A percentile compares a stretch with the other conserved stretches of the same genome.
Evolutionary conservation across 1,284 basidiomycete species (phyloP).

Genomic region (Vanrija sp.): DNA sequence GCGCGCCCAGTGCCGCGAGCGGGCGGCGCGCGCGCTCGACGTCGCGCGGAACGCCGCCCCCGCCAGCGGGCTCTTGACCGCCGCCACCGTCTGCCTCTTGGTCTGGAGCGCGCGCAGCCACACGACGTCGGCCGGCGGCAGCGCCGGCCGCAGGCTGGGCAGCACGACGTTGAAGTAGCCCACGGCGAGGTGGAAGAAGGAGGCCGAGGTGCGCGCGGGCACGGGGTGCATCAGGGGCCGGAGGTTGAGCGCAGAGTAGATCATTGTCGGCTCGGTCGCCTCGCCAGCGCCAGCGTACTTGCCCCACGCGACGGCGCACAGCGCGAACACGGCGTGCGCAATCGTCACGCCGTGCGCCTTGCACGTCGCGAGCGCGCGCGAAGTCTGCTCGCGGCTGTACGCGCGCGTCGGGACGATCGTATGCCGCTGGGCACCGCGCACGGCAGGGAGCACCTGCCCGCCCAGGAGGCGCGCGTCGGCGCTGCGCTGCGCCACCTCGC

Average conservation of each 20-base stretch:
- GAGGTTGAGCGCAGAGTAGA: constrained; percentile 73
- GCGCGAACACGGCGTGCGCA: constrained; percentile 66
- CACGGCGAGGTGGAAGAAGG: constrained; percentile 71
- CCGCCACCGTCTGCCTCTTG: constrained; percentile 61
- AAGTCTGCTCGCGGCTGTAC: constrained; percentile 25
- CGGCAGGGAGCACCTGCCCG: constrained; percentile 24
- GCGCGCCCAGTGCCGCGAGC: constrained; percentile 62
- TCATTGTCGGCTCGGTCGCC: constrained; percentile 61
- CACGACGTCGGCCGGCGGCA: constrained; percentile 50
- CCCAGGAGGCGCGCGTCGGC: constrained; percentile 11
- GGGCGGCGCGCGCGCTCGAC: constrained; percentile 59
- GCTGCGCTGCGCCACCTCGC: constrained; percentile 33
- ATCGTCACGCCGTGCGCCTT: constrained; percentile 68
- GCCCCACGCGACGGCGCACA: constrained; percentile 70
- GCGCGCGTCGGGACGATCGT: constrained; percentile 30
- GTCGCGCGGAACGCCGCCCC: constrained; percentile 60
- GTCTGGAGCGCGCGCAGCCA: constrained; percentile 69
- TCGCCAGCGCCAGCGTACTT: constrained; percentile 47
- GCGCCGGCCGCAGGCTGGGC: constrained; percentile 60
- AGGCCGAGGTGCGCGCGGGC: constrained; percentile 46
- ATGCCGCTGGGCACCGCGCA: constrained; percentile 8
- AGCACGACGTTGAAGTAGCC: constrained; percentile 74
- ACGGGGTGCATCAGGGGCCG: constrained; percentile 55
- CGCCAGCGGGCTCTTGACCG: constrained; percentile 61
- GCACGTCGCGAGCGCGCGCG: constrained; percentile 47